These are phyloP conservation scores for Malus sieversii DNA, from an alignment of 306 rosid genomes.

Conservation along the genomic window DNA sequence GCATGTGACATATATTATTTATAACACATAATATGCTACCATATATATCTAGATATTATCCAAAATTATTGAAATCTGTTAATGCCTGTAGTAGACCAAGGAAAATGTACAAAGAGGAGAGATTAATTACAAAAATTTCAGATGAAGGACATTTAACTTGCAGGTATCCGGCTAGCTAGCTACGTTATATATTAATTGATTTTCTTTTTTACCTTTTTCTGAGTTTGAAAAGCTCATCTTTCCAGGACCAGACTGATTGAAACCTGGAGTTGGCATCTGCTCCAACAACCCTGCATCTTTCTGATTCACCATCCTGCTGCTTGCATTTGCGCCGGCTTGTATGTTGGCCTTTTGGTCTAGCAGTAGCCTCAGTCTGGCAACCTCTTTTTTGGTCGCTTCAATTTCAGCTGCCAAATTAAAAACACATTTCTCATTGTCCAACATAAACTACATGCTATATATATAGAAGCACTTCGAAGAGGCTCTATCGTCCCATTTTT, in stretches of 20 bases:
- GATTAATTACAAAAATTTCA: background rate
- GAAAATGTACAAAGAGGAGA: background rate
- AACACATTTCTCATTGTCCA: background rate
- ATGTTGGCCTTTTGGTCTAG: background rate
- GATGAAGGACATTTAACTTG: background rate
- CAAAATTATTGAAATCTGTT: background rate
- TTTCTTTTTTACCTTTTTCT: background rate
- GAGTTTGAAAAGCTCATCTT: background rate
- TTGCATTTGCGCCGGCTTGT: background rate
- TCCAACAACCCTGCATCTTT: background rate
- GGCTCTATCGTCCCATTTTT: too few species aligned
- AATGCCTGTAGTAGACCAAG: background rate
- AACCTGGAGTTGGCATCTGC: background rate
- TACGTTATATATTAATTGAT: background rate
- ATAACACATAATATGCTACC: background rate
- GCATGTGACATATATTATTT: background rate
- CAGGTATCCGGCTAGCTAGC: background rate
- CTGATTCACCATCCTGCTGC: background rate
- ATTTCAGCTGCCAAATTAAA: slow-evolving; percentile 28
- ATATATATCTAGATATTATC: background rate
- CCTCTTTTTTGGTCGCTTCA: slow-evolving; percentile 40
- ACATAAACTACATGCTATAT: background rate
- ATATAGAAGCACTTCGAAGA: background rate
- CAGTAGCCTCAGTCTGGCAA: slow-evolving; percentile 23
- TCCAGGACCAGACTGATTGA: background rate